Evolutionary conservation across 257 asterid genomes (phyloP).

Genomic region (Knoxia roxburghii): DNA sequence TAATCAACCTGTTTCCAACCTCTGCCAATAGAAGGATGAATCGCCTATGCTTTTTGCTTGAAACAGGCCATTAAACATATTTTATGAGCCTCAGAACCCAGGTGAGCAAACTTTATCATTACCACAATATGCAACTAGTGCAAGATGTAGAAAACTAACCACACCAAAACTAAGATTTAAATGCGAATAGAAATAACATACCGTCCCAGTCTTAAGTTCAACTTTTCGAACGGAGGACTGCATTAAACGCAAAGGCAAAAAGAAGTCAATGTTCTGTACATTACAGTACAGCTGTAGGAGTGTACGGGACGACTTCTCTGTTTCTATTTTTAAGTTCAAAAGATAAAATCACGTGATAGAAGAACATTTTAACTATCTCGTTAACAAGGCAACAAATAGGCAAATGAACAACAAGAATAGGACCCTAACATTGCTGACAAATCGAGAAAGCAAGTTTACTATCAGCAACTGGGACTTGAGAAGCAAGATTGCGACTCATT

Average conservation of each 20-base stretch:
- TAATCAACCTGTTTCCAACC: not conserved
- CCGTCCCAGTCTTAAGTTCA: constrained; percentile 76
- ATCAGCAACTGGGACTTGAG: not conserved
- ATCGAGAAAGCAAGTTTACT: not conserved
- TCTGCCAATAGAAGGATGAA: not conserved
- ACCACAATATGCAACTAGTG: not conserved
- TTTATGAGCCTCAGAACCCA: not conserved
- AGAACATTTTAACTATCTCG: too few species aligned
- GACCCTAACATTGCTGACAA: not conserved
- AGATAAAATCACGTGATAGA: not conserved
- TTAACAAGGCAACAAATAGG: not conserved
- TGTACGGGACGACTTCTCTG: too few species aligned
- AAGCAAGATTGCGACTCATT: too few species aligned
- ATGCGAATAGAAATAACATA: constrained; percentile 12
- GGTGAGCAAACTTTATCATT: not conserved
- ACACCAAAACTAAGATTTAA: not conserved
- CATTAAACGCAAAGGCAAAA: constrained; percentile 24
- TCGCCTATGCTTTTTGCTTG: not conserved
- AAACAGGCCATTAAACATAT: not conserved
- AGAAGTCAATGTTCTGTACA: constrained; percentile 2
- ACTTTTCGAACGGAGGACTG: constrained; percentile 96
- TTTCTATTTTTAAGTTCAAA: not conserved
- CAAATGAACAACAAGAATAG: not conserved
- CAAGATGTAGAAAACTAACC: not conserved
- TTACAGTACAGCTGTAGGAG: not conserved